Evolutionary conservation across 2,329 filamentous ascomycete species (phyloP).

Genomic region (Neoarthrinium moseri): DNA sequence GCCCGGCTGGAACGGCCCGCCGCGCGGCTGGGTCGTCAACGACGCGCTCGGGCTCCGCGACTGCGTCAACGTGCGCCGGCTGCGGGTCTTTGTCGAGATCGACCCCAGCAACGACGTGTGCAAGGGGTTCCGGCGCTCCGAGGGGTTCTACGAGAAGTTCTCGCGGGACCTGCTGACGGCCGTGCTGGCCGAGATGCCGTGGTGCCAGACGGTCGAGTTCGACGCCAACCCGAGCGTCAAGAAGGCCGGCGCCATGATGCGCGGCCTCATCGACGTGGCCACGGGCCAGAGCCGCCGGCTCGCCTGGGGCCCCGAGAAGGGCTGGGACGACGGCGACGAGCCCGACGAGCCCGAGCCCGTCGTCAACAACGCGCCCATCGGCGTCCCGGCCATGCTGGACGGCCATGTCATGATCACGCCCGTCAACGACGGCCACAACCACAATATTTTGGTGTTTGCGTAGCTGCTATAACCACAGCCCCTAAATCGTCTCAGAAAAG

Average conservation of each 20-base stretch:
- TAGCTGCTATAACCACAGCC: too few relatives aligned
- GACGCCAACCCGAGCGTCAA: slow-evolving; percentile 68
- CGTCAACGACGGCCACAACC: not conserved
- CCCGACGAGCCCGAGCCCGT: slow-evolving; percentile 27
- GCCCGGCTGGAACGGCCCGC: slow-evolving; percentile 70
- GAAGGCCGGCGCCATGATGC: slow-evolving; percentile 64
- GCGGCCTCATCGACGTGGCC: slow-evolving; percentile 54
- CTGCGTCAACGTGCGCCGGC: slow-evolving; percentile 54
- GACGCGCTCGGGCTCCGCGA: slow-evolving; percentile 62
- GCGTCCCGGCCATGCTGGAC: slow-evolving; percentile 1
- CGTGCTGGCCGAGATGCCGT: slow-evolving; percentile 57
- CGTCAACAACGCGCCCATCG: slow-evolving; percentile 9
- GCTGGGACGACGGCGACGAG: slow-evolving; percentile 59
- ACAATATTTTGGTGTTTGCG: not conserved
- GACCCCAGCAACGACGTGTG: slow-evolving; percentile 70
- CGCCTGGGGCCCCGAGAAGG: slow-evolving; percentile 66
- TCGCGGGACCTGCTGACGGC: slow-evolving; percentile 54
- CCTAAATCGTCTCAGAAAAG: too few relatives aligned
- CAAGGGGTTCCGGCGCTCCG: slow-evolving; percentile 63
- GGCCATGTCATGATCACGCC: not conserved
- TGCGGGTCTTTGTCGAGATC: slow-evolving; percentile 70
- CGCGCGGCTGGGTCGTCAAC: slow-evolving; percentile 68
- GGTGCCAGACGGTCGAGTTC: slow-evolving; percentile 61
- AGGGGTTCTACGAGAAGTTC: slow-evolving; percentile 71
- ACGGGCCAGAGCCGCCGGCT: slow-evolving; percentile 49